phyloP scores from a whole-genome alignment of 768 basidiomycete species.

The Daedaleopsis nitida region DNA sequence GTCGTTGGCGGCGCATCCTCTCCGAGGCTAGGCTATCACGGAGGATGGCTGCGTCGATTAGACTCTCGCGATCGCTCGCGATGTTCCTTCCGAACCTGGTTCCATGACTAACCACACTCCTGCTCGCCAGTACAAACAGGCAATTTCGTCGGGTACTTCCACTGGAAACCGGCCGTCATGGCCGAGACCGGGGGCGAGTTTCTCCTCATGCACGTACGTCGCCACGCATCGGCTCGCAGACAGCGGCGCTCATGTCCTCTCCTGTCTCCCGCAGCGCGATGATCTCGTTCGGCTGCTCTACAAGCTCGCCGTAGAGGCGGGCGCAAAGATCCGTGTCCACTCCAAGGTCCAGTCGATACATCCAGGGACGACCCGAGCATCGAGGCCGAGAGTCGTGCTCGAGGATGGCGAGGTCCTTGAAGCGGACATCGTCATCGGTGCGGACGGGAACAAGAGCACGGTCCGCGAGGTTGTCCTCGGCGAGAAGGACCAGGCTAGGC shows the following conservation, averaged over 20 bases:
- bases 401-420: conserved; percentile 44
- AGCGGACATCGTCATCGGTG: conserved; percentile 60
- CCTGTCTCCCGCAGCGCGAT: conserved; percentile 49
- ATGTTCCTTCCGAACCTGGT: background rate
- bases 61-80: too few species aligned
- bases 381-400: conserved; percentile 29
- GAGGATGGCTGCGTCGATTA: too few species aligned
- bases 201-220: conserved; percentile 49
- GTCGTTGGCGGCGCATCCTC: too few species aligned
- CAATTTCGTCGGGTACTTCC: conserved; percentile 45
- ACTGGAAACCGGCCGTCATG: conserved; percentile 51
- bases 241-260: background rate
- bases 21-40: too few species aligned
- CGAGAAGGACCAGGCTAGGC: conserved; percentile 33
- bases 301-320: conserved; percentile 46
- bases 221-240: background rate
- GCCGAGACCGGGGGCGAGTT: conserved; percentile 51
- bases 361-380: conserved; percentile 11
- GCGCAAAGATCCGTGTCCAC: conserved; percentile 49
- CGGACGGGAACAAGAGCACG: conserved; percentile 56
- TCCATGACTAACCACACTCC: background rate
- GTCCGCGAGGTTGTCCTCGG: conserved; percentile 38
- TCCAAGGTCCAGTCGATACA: conserved; percentile 23
- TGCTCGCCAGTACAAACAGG: conserved; percentile 43
- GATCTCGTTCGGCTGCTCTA: conserved; percentile 52